Evolutionary conservation across 2,329 filamentous ascomycete genomes (phyloP), one percentile per base, ranked within the genome.

Genomic region (Penicillium expansum): DNA sequence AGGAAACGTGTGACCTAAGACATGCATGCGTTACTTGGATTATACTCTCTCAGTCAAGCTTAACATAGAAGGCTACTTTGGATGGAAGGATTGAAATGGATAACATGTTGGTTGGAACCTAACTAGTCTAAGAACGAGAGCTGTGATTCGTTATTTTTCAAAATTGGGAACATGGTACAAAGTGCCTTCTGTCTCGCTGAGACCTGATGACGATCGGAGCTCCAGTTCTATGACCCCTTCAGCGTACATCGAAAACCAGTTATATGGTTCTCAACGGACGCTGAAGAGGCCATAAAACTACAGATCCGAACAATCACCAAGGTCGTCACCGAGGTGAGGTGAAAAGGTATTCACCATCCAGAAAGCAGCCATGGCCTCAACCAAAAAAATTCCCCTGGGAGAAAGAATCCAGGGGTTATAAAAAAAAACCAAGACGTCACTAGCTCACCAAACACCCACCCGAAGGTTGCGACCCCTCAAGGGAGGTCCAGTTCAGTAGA

Each of bases 221-320:
- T 24, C 8, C 39, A 33, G 27, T 22, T 33, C 8, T 52, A 52
- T 56, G 48, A 51, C 42, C 32, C 48, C 54, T 56, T 56, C 54
- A 56, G 54, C 54, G 54, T 56, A 51, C 54, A 51, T 44, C 50
- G 54, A 56, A 43, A 32, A 47, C 41, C 54, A 42, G 22, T 29
- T 30, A 42, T 32, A 30, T 39, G 54, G 20, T 52, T 39, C 33
- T 56, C 54, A 51, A 39, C 32, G 54, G 50, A 56, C 54, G 54
- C 54, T 56, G 54, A 56, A 56, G 48, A 16, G 27, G 49, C 43
- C 54, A 56, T 56, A 52, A 24, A 35, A 47, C 29, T 35, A 9
- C 41, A 45, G 48, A 24, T 52, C 27, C 16, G 35, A 32, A 50
- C n/a, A 35, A 10, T 43, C 38, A 24, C 32, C 39, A 5, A 9